Base-by-base conservation (phyloP, 192 early-diverging fungal genomes). In the Radiomyces spectabilis region DNA sequence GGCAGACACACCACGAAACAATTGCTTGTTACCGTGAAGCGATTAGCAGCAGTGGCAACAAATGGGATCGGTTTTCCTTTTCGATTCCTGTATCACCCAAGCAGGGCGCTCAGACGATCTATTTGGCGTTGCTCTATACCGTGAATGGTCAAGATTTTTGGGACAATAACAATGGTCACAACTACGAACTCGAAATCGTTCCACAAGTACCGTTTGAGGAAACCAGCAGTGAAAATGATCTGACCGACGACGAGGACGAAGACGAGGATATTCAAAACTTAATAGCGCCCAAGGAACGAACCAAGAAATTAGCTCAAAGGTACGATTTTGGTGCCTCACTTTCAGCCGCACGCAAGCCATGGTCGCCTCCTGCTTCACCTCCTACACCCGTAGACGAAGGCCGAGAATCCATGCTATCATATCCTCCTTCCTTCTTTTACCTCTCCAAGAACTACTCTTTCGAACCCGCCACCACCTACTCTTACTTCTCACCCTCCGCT, bases 81-180 rank as follows among this genome's bases (percentile, higher is more conserved):
- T 31, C 66, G 15, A 67, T 94, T 57, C 68, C 77, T 18, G 71
- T 93, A 41, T 13, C 72, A 59, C 1, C 70, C 52, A 25, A 34
- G 5, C 15, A 29, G 26, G 21, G 41, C 15, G 27, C 38, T 38
- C 60, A 69, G 52, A 77, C 75, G 0, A 67, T 86, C 43, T 84
- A 74, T 32, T 57, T 88, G 46, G 83, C 82, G 27, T 73, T 83
- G 26, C 69, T 75, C 5, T 94, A 91, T 64, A 71, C 63, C 19
- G 91, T 93, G 16, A 74, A 72, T 18, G 83, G 81, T 4, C 53
- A 50, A 22, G 86, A 89, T 65, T 79, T 81, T 69, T 98, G 95
- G 95, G 95, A 98, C 78, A 98, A 93, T 73, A 98, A 98, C 79
- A 58, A 62, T 52, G 88, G 89, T 38, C 65, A 70, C 47, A 98